phyloP scores from a whole-genome alignment of 2,329 filamentous ascomycete species.

The Periglandula ipomoeae region DNA sequence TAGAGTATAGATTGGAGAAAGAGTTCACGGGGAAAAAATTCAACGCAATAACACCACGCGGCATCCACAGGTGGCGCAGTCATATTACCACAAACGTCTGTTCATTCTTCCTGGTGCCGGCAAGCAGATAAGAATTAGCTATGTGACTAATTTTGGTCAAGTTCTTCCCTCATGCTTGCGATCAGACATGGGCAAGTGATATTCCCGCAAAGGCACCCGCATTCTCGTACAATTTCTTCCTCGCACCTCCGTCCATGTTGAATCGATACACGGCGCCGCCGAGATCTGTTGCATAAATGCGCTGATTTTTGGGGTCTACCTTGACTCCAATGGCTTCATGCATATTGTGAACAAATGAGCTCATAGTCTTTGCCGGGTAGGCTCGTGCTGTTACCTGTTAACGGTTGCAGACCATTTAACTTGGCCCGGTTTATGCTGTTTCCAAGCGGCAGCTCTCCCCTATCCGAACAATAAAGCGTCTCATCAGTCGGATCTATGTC shows the following conservation, averaged over 20 bases:
- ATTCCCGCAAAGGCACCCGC: background rate
- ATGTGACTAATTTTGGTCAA: no score
- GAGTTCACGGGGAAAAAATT: no score
- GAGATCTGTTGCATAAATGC: constrained; percentile 31
- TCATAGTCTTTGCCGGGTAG: constrained; percentile 15
- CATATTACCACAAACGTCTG: no score
- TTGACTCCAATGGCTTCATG: constrained; percentile 39
- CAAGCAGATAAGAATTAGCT: no score
- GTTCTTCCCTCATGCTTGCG: no score
- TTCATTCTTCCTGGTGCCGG: no score
- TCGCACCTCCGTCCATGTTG: constrained; percentile 22
- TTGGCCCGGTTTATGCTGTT: constrained; percentile 39
- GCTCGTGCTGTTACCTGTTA: background rate
- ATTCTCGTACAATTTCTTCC: constrained; percentile 10
- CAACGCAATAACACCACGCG: no score
- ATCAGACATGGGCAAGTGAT: background rate
- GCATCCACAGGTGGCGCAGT: no score
- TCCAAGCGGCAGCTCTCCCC: constrained; percentile 46
- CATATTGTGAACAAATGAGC: constrained; percentile 24
- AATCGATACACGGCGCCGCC: constrained; percentile 28
- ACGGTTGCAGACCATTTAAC: constrained; percentile 3
- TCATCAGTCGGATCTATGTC: constrained; percentile 38
- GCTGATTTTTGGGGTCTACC: constrained; percentile 24
- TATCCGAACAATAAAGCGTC: constrained; percentile 51
- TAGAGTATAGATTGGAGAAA: no score